A percentile compares a stretch with the other conserved stretches of the same genome.
phyloP scores from a whole-genome alignment of 805 yeast genomes.

The Groenewaldozyma salmanticensis region DNA sequence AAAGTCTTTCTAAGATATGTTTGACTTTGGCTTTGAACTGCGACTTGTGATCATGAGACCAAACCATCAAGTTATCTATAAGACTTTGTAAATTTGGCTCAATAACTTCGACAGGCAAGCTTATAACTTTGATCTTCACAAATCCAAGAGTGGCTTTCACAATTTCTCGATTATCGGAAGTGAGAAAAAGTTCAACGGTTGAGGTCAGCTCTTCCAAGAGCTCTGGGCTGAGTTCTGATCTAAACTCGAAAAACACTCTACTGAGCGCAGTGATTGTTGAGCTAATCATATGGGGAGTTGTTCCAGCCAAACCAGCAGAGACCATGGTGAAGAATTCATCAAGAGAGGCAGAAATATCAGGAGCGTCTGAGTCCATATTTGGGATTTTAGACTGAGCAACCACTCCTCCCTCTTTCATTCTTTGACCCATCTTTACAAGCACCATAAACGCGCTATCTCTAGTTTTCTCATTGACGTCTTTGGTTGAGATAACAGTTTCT shows the following conservation, averaged over 20 bases:
- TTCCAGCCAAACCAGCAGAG: conserved; percentile 92
- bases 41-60: conserved; percentile 95
- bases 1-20: conserved; percentile 83
- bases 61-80: conserved; percentile 64
- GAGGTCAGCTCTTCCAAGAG: conserved; percentile 66
- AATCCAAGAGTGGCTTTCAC: conserved; percentile 93
- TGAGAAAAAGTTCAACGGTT: conserved; percentile 81
- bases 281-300: conserved; percentile 90
- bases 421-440: conserved; percentile 69
- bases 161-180: conserved; percentile 86
- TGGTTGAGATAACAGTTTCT: conserved; percentile 83
- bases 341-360: conserved; percentile 58
- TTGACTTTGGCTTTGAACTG: conserved; percentile 89
- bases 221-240: conserved; percentile 48
- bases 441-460: conserved; percentile 71
- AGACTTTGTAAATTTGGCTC: conserved; percentile 65
- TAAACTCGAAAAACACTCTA: conserved; percentile 79
- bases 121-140: conserved; percentile 77
- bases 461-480: conserved; percentile 87
- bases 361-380: conserved; percentile 45
- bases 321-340: conserved; percentile 86
- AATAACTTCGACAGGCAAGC: conserved; percentile 72
- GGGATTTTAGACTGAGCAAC: conserved; percentile 58
- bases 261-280: conserved; percentile 91
- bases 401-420: conserved; percentile 56